Evolutionary conservation across 2,329 filamentous ascomycete genomes (phyloP), one percentile per base, ranked within the genome.

Genomic region (Volutella citrinella): DNA sequence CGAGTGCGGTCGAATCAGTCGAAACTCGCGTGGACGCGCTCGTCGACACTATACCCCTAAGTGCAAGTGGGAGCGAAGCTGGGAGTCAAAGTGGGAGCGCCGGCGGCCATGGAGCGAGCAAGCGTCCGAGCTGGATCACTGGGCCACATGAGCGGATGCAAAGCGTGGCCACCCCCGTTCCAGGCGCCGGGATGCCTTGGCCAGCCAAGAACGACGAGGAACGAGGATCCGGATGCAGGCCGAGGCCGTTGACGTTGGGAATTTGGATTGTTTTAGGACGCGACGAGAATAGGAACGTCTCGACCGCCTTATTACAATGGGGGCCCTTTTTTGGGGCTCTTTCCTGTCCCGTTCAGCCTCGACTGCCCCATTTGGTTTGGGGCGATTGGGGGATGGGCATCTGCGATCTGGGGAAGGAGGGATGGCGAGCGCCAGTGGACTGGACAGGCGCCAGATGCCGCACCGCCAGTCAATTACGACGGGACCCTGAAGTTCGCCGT

Each of bases 31-130:
- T n/a, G n/a, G n/a, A n/a, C n/a, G n/a, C n/a, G n/a, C n/a, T n/a
- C n/a, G n/a, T 43, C 39, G 46, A 48, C 51, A 58, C 70, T 74
- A 74, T 68, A 68, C 72, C 71, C 68, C 68, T 74, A 75, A 74
- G 71, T 71, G 71, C 71, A 75, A 69, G 69, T 74, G 57, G 58
- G 65, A 59, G 61, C 66, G 66, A 49, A 36, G 36, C 36, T 36
- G 40, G 40, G 46, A 38, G 48, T 38, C 41, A 38, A 32, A 41
- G 30, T 21, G 18, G 29, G 22, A 30, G 27, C 27, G 18, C 17
- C 27, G 18, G 7, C n/a, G 19, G 24, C 10, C 14, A 26, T 13
- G 24, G 14, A 26, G n/a, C n/a, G n/a, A n/a, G n/a, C n/a, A n/a
- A n/a, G n/a, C n/a, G n/a, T n/a, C n/a, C n/a, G n/a, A n/a, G n/a